Base-by-base conservation (phyloP, 2,329 filamentous ascomycete genomes). In the Cyclaneusma minus region DNA sequence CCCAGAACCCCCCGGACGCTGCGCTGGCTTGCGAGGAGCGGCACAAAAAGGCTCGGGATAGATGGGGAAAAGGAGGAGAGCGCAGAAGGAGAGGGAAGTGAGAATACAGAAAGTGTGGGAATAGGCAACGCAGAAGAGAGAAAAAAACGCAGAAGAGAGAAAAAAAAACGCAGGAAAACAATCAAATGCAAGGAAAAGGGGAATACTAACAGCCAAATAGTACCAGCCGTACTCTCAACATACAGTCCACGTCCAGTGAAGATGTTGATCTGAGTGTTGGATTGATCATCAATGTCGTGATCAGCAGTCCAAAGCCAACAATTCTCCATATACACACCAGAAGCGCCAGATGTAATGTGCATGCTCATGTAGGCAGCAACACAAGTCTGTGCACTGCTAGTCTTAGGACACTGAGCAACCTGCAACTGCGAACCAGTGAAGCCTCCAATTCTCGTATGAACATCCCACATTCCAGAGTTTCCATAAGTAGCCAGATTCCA, bases 401-500 rank as follows among this genome's bases (percentile, higher is more conserved):
- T 17, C 40, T 50, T 40, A 27, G 58, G 48, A 39, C 60, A 60
- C 33, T 61, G 37, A 25, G 42, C 38, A 6, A 50, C 41, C 22
- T 54, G 49, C 13, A 64, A 45, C 15, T 56, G 37, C 2, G 60
- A 62, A 6, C 63, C 64, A 3, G 50, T 47, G 28, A 62, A 65
- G 4, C 64, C 64, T 13, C 54, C 49, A 14, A 50, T 40, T 9
- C 47, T 37, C 7, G 42, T 37, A 25, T 50, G 47, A 4, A 43
- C 40, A 27, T 45, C 63, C 64, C 64, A 70, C 38, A 73, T 56
- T 4, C 59, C 67, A 0, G 47, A 50, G 3, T 52, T 50, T 7
- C 55, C 56, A 18, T 48, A 41, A 4, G 50, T 51, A 5, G 46
- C 52, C 3, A 77, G 50, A 41, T 80, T 80, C 60, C 67, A 78